Conservation (phyloP, 257 asterid genomes). For the Coffea eugenioides region DNA sequence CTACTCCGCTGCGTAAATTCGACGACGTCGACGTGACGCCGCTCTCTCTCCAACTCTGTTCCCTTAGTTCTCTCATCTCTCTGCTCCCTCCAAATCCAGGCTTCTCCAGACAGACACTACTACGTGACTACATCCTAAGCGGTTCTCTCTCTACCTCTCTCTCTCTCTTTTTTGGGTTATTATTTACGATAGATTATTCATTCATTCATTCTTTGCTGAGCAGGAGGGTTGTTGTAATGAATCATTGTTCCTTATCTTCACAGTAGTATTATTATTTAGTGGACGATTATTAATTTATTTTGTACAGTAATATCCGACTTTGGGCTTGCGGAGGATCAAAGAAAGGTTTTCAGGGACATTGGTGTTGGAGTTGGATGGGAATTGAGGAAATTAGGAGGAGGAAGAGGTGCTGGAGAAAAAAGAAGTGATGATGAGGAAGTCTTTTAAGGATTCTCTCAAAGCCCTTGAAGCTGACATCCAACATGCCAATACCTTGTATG, state of each 20-base stretch:
- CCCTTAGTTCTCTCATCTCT: not conserved
- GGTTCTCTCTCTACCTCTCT: too few species aligned
- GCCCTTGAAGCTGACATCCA: slow-evolving; percentile 96
- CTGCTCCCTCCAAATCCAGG: not conserved
- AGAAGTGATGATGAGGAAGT: slow-evolving; percentile 58
- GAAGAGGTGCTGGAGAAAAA: slow-evolving; percentile 1
- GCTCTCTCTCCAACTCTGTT: not conserved
- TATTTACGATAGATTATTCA: not conserved
- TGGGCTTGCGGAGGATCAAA: not conserved
- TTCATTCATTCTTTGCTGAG: not conserved
- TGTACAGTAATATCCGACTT: too few species aligned
- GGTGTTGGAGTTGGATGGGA: slow-evolving; percentile 45
- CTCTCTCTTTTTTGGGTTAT: too few species aligned
- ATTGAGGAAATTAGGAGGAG: slow-evolving; percentile 11
- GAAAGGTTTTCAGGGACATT: not conserved
- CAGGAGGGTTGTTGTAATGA: not conserved
- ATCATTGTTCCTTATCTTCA: not conserved
- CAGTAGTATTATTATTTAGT: not conserved
- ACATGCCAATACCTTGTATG: slow-evolving; percentile 88
- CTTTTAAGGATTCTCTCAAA: slow-evolving; percentile 85
- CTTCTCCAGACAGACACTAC: not conserved
- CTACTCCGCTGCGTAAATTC: not conserved
- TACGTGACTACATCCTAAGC: not conserved
- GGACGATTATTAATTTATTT: not conserved
- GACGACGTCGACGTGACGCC: not conserved